Evolutionary conservation across 768 basidiomycete genomes (phyloP).

Genomic region (Chalciporus chontae): DNA sequence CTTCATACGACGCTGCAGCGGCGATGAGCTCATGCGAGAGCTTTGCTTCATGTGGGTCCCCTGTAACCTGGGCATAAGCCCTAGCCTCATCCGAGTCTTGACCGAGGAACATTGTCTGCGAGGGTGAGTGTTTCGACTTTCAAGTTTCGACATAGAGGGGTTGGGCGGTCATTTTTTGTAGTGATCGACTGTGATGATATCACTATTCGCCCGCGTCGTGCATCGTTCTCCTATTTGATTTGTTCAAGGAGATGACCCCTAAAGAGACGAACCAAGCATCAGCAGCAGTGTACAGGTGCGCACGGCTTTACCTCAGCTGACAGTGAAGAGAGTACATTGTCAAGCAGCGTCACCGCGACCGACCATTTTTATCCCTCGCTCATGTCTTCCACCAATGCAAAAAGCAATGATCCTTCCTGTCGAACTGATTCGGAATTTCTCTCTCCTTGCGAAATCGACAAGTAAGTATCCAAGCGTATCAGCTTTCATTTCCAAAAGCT

Average conservation of each 20-base stretch:
- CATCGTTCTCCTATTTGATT: background rate
- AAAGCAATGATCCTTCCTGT: background rate
- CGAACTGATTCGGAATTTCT: background rate
- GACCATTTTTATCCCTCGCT: no score
- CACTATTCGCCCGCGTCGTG: background rate
- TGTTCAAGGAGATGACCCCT: background rate
- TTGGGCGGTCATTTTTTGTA: background rate
- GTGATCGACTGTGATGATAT: background rate
- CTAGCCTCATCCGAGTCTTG: slow-evolving; percentile 22
- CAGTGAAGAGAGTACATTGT: no score
- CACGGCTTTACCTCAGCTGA: no score
- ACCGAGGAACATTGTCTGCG: slow-evolving; percentile 22
- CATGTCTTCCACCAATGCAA: no score
- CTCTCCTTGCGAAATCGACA: background rate
- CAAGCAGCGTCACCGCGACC: no score
- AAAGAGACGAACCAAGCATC: no score
- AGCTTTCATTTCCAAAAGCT: background rate
- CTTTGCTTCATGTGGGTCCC: slow-evolving; percentile 15
- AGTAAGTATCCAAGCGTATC: background rate
- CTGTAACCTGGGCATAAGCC: slow-evolving; percentile 20
- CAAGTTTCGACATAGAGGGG: background rate
- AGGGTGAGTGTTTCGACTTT: slow-evolving; percentile 8
- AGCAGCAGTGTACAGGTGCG: no score
- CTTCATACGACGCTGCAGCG: slow-evolving; percentile 29
- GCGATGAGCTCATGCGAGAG: slow-evolving; percentile 28